Conservation (phyloP, 2,329 filamentous ascomycete genomes). For the Aspergillus sp. region DNA sequence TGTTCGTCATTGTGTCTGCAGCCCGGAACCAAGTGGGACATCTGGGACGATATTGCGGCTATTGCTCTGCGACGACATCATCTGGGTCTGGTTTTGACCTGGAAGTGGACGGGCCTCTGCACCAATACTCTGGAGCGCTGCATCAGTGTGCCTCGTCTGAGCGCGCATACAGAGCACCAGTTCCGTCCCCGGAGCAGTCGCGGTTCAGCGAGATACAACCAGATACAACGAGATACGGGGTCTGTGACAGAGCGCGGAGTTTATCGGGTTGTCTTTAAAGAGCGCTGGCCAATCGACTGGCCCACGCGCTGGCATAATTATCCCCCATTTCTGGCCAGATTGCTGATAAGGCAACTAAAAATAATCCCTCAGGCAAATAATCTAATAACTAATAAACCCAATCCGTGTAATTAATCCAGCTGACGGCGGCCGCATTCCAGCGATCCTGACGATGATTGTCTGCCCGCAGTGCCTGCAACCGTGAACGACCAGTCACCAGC, state of each 20-base stretch:
- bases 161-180: not conserved
- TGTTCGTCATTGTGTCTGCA: slow-evolving; percentile 8
- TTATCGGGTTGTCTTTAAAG: slow-evolving; percentile 9
- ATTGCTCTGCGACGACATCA: slow-evolving; percentile 2
- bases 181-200: not conserved
- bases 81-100: not conserved
- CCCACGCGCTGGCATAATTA: slow-evolving; percentile 14
- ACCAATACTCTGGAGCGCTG: not conserved
- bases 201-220: not conserved
- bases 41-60: not conserved
- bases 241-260: too few relatives aligned
- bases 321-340: not conserved
- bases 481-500: too few relatives aligned
- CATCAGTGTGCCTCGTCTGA: not conserved
- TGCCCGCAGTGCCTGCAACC: slow-evolving; percentile 7
- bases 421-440: slow-evolving; percentile 12
- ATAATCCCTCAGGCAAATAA: slow-evolving; percentile 8
- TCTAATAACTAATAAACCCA: slow-evolving; percentile 3
- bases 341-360: slow-evolving; percentile 6
- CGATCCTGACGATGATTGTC: slow-evolving; percentile 15
- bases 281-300: slow-evolving; percentile 19
- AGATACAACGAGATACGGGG: too few relatives aligned
- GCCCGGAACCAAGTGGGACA: slow-evolving; percentile 12
- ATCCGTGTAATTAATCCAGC: slow-evolving; percentile 3
- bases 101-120: not conserved